Conservation (phyloP, 2,329 filamentous ascomycete species). For the Phoma sp. region DNA sequence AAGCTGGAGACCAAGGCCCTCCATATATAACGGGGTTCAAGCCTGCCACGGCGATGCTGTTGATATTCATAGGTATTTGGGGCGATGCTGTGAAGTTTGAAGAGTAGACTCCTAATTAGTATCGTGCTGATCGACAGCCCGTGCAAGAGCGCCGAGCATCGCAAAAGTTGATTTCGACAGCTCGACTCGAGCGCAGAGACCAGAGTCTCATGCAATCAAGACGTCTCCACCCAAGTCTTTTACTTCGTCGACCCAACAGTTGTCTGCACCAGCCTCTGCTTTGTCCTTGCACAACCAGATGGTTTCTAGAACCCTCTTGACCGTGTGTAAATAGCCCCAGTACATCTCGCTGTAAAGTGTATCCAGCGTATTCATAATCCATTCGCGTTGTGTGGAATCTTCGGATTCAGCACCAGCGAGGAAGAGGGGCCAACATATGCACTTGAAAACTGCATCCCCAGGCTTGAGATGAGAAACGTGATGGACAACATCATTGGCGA, state of each 20-base stretch:
- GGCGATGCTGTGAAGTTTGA: no score
- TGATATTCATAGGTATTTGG: no score
- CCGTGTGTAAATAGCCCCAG: slow-evolving; percentile 48
- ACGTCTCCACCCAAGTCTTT: slow-evolving; percentile 41
- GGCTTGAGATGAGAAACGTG: slow-evolving; percentile 58
- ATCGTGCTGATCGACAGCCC: no score
- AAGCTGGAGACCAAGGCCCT: no score
- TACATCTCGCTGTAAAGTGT: slow-evolving; percentile 43
- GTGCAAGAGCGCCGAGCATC: no score
- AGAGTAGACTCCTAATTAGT: no score
- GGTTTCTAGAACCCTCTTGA: slow-evolving; percentile 40
- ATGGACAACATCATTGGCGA: slow-evolving; percentile 59
- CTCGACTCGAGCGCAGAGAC: no score
- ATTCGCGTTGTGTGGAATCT: slow-evolving; percentile 54
- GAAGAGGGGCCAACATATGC: slow-evolving; percentile 65
- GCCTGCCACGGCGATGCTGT: no score
- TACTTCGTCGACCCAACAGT: slow-evolving; percentile 45
- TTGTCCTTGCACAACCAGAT: slow-evolving; percentile 45
- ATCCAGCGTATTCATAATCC: slow-evolving; percentile 58
- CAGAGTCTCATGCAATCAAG: slow-evolving; percentile 35
- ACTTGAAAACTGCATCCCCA: slow-evolving; percentile 62
- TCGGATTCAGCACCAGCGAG: slow-evolving; percentile 63
- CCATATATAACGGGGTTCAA: no score
- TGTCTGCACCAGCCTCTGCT: slow-evolving; percentile 27
- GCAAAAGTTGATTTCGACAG: no score